Evolutionary conservation across 345 rosid species (phyloP), one percentile per base, ranked within the genome.

Genomic region (Lenwebbia sp.): DNA sequence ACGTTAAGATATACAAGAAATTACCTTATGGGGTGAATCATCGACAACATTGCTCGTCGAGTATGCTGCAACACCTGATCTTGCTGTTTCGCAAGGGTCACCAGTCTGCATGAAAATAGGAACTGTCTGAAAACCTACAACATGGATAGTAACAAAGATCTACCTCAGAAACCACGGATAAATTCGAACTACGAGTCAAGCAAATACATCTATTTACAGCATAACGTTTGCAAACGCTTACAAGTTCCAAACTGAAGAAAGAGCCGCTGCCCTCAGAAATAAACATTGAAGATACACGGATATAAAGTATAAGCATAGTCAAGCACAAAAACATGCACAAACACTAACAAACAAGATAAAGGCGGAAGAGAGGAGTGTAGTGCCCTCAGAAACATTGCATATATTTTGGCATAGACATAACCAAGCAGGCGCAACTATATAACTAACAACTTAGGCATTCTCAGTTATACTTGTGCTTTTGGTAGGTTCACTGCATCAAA

Each of bases 51-150:
- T 90, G 84, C 91, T 90, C 54, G 91, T 83, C 82, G 86, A 87
- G 87, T 83, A 88, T 53, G 88, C 88, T 53, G 91, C 90, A 86
- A 92, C 90, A 65, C 83, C 93, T 83, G 90, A 91, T 88, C 91
- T 94, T 88, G 91, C 94, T 75, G 62, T 86, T 85, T 94, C 95
- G 60, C 52, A 53, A 78, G 81, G 85, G 85, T 93, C 95, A 90
- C 93, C 95, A 93, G 93, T 94, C 99, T 96, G 99, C 99, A 97
- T 93, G 94, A 97, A 97, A 97, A 96, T 92, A 95, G 96, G 95
- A 96, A 96, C 98, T 93, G 95, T 92, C 98, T 95, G 96, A 95
- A 95, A 96, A 94, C 96, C 98, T 95, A 95, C 98, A 95, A 91
- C 96, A 94, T 90, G 91, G 92, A 95, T 93, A 86, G 90, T 94